Evolutionary conservation across 495 filamentous ascomycete genomes (phyloP).

Genomic region (Neurospora sublineolata): DNA sequence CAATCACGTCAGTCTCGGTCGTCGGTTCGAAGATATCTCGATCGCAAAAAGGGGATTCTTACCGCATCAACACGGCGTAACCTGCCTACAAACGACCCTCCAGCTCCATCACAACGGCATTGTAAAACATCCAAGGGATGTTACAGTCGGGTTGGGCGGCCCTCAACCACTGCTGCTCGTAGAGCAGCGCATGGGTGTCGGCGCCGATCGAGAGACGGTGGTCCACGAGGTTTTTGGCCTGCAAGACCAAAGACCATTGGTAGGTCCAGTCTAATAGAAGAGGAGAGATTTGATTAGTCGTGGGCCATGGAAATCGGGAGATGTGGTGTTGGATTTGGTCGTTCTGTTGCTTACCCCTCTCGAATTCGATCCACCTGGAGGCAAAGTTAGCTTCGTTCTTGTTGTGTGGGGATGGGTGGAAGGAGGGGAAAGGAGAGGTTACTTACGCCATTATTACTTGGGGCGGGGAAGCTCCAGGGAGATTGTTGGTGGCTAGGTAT

Average conservation of each 20-base stretch:
- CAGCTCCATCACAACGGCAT: neutral
- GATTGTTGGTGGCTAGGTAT: neutral
- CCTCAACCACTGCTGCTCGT: neutral
- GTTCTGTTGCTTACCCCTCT: neutral
- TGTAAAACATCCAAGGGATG: neutral
- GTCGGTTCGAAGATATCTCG: neutral
- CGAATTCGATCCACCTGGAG: neutral
- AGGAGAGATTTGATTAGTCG: neutral
- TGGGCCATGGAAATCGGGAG: neutral
- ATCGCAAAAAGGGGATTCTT: neutral
- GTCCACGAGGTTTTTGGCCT: neutral
- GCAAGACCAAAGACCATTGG: neutral
- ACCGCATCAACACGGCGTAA: neutral
- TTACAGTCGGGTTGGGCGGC: neutral
- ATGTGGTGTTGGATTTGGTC: neutral
- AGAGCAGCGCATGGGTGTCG: neutral
- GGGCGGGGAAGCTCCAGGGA: neutral
- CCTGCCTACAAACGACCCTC: neutral
- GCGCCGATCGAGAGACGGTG: neutral
- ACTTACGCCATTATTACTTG: neutral
- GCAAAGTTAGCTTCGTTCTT: neutral
- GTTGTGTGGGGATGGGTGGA: neutral
- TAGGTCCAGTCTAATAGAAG: neutral
- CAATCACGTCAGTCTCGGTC: neutral
- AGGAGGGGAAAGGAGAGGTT: neutral